Conservation (phyloP, 2,329 filamentous ascomycete species). For the Ophiosphaerella herpotricha region DNA sequence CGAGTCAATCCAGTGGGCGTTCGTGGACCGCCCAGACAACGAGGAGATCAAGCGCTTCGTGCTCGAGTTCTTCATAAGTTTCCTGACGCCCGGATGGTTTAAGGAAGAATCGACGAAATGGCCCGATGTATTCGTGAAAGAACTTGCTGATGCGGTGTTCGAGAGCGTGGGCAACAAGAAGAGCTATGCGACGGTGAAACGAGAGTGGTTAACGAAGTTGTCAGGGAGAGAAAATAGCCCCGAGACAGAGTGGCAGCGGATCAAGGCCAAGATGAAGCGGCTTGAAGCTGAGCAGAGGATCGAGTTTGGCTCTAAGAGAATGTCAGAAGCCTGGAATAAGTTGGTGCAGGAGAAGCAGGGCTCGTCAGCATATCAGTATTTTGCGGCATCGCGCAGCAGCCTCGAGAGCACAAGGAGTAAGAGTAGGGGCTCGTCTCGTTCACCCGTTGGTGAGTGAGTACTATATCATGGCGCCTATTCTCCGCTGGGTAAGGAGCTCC, state of each 20-base stretch:
- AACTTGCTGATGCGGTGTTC: conserved; percentile 1
- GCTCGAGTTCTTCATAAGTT: not conserved
- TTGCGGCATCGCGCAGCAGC: too few relatives aligned
- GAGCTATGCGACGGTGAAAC: not conserved
- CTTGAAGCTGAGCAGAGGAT: too few relatives aligned
- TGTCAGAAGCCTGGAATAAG: too few relatives aligned
- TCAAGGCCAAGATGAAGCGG: not conserved
- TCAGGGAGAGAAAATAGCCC: too few relatives aligned
- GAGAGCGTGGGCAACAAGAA: not conserved
- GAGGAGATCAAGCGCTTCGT: conserved; percentile 4
- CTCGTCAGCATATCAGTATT: too few relatives aligned
- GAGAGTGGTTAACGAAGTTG: conserved; percentile 1
- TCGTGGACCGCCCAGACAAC: not conserved
- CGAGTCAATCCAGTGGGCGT: conserved; percentile 1
- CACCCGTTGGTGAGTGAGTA: too few relatives aligned
- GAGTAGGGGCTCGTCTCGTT: too few relatives aligned
- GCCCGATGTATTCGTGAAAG: conserved; percentile 2
- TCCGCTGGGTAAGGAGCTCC: too few relatives aligned
- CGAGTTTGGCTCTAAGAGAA: too few relatives aligned
- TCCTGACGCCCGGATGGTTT: conserved; percentile 2
- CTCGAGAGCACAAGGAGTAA: too few relatives aligned
- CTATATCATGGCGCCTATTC: too few relatives aligned
- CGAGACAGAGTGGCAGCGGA: not conserved
- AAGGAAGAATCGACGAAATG: conserved; percentile 1
- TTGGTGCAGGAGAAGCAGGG: too few relatives aligned